Evolutionary conservation across 495 filamentous ascomycete genomes (phyloP), one percentile per base, ranked within the genome.

Genomic region (Talaromyces adpressus): DNA sequence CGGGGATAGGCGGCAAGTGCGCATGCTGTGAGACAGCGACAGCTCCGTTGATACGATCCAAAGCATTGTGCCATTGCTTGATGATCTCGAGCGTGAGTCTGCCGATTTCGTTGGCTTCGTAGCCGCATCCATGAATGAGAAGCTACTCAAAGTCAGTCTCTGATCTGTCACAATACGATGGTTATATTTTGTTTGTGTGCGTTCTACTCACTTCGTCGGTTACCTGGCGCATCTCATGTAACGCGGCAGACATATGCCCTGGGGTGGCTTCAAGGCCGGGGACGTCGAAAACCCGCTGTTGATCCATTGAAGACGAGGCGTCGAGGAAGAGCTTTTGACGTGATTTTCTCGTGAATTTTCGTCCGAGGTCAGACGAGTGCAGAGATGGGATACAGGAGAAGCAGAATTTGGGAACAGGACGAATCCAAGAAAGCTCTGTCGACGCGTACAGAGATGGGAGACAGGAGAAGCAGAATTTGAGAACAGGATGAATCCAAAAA

Each of bases 61-160:
- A 2, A 27, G 52, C 11, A 39, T 29, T 30, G 61, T 62, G 22
- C 20, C 66, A 2, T 60, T 65, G 62, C 71, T 69, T 7, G 59
- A 69, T 62, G 20, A 75, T 66, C 63, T 64, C 49, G 65, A 71
- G 32, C 45, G 68, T 70, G 27, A 70, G 53, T 34, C 69, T 71
- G 47, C 68, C 71, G 32, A 75, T 65, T 20, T 74, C 63, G 57
- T 74, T 75, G 1, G 73, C 72, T 41, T 66, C 63, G 2, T 51
- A 23, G 41, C 63, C 30, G 56, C 69, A 66, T 4, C 65, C 67
- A 54, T 70, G 63, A 11, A 64, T 58, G 11, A 67, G 70, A 54
- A 75, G 66, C 73, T 75, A 49, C 29, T 34, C 39, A 62, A 12
- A 52, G 25, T 52, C 61, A 45, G 30, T 32, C 61, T 54, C 18